Conservation (phyloP, 2,329 filamentous ascomycete genomes). For the Fusarium lyarnte region DNA sequence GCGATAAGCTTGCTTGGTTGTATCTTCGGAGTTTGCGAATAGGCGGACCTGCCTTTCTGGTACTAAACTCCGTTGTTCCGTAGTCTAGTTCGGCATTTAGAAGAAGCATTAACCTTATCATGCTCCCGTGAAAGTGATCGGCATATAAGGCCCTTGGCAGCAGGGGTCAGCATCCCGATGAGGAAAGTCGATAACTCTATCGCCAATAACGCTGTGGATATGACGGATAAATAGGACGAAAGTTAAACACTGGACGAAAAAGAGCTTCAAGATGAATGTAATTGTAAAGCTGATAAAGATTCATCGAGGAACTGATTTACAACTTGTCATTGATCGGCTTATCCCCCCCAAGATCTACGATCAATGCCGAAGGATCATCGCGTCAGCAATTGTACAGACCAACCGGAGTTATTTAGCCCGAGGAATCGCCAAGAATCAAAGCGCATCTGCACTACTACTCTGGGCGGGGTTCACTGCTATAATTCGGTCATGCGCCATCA, state of each 20-base stretch:
- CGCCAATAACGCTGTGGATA: slow-evolving; percentile 8
- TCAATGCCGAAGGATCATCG: background rate
- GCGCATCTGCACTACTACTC: slow-evolving; percentile 12
- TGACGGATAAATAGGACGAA: background rate
- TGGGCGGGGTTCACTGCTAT: slow-evolving; percentile 5
- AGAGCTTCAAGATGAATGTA: background rate
- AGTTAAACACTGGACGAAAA: background rate
- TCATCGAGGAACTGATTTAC: accelerated
- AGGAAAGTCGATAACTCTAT: slow-evolving; percentile 24
- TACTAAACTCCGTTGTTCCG: slow-evolving; percentile 17
- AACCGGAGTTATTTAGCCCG: slow-evolving; percentile 6
- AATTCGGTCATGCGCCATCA: slow-evolving; percentile 22
- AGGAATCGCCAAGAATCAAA: slow-evolving; percentile 14
- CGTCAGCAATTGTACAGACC: background rate
- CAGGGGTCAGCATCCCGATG: slow-evolving; percentile 19
- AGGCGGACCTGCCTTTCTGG: slow-evolving; percentile 19
- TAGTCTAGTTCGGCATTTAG: slow-evolving; percentile 17
- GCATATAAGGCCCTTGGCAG: slow-evolving; percentile 11
- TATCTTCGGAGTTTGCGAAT: background rate
- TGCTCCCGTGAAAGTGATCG: slow-evolving; percentile 20
- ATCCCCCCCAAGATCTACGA: background rate
- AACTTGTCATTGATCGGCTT: background rate
- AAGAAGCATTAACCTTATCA: slow-evolving; percentile 23
- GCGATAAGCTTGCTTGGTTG: slow-evolving; percentile 17
- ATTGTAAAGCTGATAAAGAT: background rate